phyloP scores from a whole-genome alignment of 352 stramenopile genomes.

The Phytopythium helicoides region DNA sequence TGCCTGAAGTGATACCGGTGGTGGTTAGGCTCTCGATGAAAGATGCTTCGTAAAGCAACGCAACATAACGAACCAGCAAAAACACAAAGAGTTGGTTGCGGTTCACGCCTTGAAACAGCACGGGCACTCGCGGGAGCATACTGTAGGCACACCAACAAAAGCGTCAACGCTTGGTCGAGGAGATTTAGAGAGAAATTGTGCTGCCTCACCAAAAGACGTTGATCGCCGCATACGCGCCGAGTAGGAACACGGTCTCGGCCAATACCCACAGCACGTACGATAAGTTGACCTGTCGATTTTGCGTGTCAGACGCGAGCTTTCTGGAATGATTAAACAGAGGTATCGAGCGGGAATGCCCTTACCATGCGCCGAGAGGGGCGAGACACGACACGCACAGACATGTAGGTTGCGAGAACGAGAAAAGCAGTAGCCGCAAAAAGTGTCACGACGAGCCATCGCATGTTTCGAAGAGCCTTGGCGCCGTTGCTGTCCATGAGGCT shows the following conservation, averaged over 20 bases:
- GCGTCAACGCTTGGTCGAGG: not conserved
- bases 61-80: constrained; percentile 42
- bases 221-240: constrained; percentile 53
- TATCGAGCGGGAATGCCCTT: not conserved
- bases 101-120: constrained; percentile 72
- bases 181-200: not conserved
- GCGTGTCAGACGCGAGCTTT: too few species aligned
- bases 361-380: constrained; percentile 75
- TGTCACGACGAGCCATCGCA: constrained; percentile 52
- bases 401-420: constrained; percentile 52
- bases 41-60: not conserved
- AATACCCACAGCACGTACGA: constrained; percentile 80
- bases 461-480: constrained; percentile 56
- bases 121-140: constrained; percentile 56
- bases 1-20: constrained; percentile 23
- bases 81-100: constrained; percentile 87
- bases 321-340: too few species aligned
- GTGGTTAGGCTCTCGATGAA: not conserved
- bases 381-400: constrained; percentile 52
- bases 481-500: constrained; percentile 59
- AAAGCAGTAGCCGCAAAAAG: constrained; percentile 39
- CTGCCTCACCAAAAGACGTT: constrained; percentile 55
- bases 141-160: constrained; percentile 16
- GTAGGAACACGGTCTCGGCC: constrained; percentile 52
- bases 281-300: constrained; percentile 51